Evolutionary conservation across 148 eudicot genomes (phyloP), one percentile per base, ranked within the genome.

Genomic region (Rhododendron ferrugineum): DNA sequence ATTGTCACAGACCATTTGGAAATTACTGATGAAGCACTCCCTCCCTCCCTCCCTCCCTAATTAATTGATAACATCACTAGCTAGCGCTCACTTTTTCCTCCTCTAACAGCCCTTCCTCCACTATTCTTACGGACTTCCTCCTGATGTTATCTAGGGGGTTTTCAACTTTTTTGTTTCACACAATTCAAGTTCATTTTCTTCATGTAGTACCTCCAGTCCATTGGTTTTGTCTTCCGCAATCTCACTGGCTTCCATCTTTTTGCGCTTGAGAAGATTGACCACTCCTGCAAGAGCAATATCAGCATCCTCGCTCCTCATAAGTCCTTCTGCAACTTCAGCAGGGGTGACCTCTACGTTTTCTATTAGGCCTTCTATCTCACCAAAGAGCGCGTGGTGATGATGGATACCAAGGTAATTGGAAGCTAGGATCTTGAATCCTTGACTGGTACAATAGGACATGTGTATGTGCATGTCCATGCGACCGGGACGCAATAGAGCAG

Each of bases 351-450:
- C 73, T n/a, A 68, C 34, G 5, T 26, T 68, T 28, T 68, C 73
- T 28, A 68, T n/a, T 68, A 68, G 34, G 73, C 73, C 34, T 13
- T 68, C 73, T n/a, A 68, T 68, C 73, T 68, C 73, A 8, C 73
- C 73, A 68, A 26, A 68, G 32, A 68, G 73, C 11, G 11, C 7
- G 60, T 54, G 73, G 28, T 26, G 73, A 2, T 10, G 1, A 8
- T 68, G 32, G 34, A 68, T 68, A 11, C 73, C 34, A 15, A 68
- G 34, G 14, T 68, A 68, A 13, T 68, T 68, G 15, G 73, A 68
- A 68, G 73, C 73, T 68, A 26, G 34, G 73, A 68, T 26, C 73
- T 68, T 68, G 73, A 68, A 68, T n/a, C 73, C 73, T n/a, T 68
- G 73, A 68, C 14, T 2, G 73, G 73, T 68, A 11, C 73, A 68